phyloP scores from a whole-genome alignment of 2,329 filamentous ascomycete species.

The Ascochyta viciae-villosae region DNA sequence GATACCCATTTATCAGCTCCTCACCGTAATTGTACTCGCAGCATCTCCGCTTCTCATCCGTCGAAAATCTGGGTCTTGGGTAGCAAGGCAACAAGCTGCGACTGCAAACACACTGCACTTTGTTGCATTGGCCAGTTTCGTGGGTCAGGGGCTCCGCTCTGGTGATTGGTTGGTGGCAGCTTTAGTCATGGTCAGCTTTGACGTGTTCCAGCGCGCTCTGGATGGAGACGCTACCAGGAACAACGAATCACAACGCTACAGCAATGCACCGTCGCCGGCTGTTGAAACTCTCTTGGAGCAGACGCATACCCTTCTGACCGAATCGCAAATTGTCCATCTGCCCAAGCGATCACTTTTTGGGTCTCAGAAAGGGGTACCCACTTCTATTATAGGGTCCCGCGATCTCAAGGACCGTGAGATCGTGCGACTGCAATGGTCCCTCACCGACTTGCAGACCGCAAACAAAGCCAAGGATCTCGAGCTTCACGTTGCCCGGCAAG shows the following conservation, averaged over 20 bases:
- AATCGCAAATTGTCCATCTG: slow-evolving; percentile 21
- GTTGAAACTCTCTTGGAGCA: slow-evolving; percentile 38
- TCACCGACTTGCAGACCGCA: slow-evolving; percentile 37
- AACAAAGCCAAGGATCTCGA: slow-evolving; percentile 38
- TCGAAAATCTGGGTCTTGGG: slow-evolving; percentile 28
- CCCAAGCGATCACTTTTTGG: slow-evolving; percentile 14
- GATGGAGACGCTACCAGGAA: slow-evolving; percentile 21
- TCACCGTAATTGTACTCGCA: slow-evolving; percentile 29
- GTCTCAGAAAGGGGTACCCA: slow-evolving; percentile 14
- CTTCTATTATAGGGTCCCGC: slow-evolving; percentile 16
- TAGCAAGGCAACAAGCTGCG: slow-evolving; percentile 28
- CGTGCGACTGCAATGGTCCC: slow-evolving; percentile 34
- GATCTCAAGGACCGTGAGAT: slow-evolving; percentile 39
- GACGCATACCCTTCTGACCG: slow-evolving; percentile 25
- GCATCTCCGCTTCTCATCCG: slow-evolving; percentile 26
- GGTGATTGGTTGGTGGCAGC: slow-evolving; percentile 34
- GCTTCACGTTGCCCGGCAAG: slow-evolving; percentile 29
- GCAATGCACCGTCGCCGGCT: slow-evolving; percentile 24
- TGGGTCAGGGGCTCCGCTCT: slow-evolving; percentile 25
- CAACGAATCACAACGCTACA: slow-evolving; percentile 25
- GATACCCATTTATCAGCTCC: slow-evolving; percentile 26
- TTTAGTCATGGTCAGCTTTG: slow-evolving; percentile 44
- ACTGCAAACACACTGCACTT: slow-evolving; percentile 32
- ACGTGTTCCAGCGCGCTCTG: slow-evolving; percentile 34
- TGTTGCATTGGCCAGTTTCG: slow-evolving; percentile 32